Evolutionary conservation across 2,329 filamentous ascomycete genomes (phyloP), one percentile per base, ranked within the genome.

Genomic region (Biscogniauxia mediterranea): DNA sequence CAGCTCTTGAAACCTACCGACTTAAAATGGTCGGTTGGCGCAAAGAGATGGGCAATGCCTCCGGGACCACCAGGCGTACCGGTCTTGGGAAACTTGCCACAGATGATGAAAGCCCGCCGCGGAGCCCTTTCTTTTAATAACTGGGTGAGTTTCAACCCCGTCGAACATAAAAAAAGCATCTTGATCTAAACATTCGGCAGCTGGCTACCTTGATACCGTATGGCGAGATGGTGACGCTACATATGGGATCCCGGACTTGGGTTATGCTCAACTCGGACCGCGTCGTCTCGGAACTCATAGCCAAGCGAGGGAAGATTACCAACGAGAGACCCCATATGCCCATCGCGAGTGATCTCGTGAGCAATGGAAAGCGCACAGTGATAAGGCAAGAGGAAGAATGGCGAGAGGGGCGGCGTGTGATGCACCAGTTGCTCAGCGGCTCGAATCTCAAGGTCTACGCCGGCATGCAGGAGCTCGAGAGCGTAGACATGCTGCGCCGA

Each of bases 371-470:
- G 11, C 71, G 75, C 61, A 68, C 28, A 63, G 54, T 65, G 1
- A 57, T 63, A 11, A 53, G 52, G n/a, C 56, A 56, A 28, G 66
- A 55, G 60, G 66, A 38, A 49, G 61, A 63, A 28, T 76, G 74
- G 75, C 62, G 63, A n/a, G 73, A 74, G 54, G 67, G 70, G 11
- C 69, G 75, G 9, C 71, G 73, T 3, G 70, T 75, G 4, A 75
- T 75, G 72, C 74, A 77, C 58, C 69, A 70, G 4, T 61, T 76
- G 5, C 64, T 76, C n/a, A 75, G 67, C 56, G 73, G 72, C 1
- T 68, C 72, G 1, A 68, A 66, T 1, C 53, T 75, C 46, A 70
- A 66, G 52, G 54, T 68, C 15, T 75, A 76, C 56, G 71, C 58
- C 23, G 61, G 42, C 1, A 71, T 66, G 66, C 74, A 76, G 55